Evolutionary conservation across 176 grass and related monocot genomes (phyloP).

Genomic region (Eremochloa ophiuroides): DNA sequence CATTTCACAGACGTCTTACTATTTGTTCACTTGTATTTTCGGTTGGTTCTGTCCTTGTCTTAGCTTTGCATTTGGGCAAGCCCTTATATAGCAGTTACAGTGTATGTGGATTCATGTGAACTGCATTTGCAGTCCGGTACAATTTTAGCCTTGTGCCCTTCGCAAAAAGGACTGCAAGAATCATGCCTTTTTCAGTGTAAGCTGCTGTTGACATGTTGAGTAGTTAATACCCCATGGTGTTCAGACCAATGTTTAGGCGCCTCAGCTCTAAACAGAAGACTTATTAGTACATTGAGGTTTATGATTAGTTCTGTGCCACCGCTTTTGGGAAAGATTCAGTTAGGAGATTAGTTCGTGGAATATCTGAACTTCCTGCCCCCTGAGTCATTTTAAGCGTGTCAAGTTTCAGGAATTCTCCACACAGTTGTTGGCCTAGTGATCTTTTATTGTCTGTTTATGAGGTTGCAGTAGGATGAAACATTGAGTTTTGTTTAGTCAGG

Average conservation of each 20-base stretch:
- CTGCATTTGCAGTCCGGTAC: neutral
- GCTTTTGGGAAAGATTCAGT: neutral
- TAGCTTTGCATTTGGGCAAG: neutral
- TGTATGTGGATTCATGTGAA: neutral
- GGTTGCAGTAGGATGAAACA: neutral
- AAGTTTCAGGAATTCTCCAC: neutral
- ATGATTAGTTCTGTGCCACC: neutral
- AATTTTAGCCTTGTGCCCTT: neutral
- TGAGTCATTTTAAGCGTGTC: slow-evolving; percentile 17
- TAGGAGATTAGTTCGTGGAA: neutral
- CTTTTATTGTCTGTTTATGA: neutral
- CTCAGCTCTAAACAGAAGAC: neutral
- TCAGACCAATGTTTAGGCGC: too few relatives aligned
- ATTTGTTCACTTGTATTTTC: neutral
- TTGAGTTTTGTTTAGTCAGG: neutral
- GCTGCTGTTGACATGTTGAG: neutral
- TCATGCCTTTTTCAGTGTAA: slow-evolving; percentile 10
- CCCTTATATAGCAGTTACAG: neutral
- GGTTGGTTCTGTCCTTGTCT: neutral
- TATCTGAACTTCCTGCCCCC: neutral
- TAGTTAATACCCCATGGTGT: too few relatives aligned
- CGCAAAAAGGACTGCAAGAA: neutral
- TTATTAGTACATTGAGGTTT: neutral
- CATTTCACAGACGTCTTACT: neutral
- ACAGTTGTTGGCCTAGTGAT: neutral